Base-by-base conservation (phyloP, 345 rosid species). In the Dimocarpus longan region DNA sequence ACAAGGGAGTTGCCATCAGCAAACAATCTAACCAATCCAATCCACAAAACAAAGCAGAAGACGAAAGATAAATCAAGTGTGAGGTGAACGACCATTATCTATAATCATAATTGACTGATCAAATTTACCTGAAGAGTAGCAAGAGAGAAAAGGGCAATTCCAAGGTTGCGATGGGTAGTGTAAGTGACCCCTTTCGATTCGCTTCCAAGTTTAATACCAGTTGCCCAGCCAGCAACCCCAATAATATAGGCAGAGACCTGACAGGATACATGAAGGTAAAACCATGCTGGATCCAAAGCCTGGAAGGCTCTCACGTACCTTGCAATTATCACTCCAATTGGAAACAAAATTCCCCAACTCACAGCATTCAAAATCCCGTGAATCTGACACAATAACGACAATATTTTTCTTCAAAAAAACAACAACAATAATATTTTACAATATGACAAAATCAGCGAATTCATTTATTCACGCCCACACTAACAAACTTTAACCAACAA, bases 191-290 rank as follows among this genome's bases (percentile, higher is more conserved):
- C 94, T 5, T 75, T 19, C 3, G 97, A 93, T 81, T 95, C 89
- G 10, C 84, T 74, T 19, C 98, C 97, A n/a, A 95, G 94, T 80
- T 93, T 93, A 52, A 95, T 71, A n/a, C 98, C 97, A 15, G 93
- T 93, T 71, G 82, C 93, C 98, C 97, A 95, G 3, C 98, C 98
- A 37, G 98, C 90, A 70, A 91, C 95, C 8, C 98, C 98, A 18
- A 95, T 82, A 37, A 73, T 89, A 46, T 93, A 95, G 26, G 89
- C 98, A 22, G 93, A 90, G 63, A 85, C 46, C 76, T 95, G 98
- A 80, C 98, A 95, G 71, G 70, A 75, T 12, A 74, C 90, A 43
- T 95, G 98, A 43, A 91, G 86, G 79, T 95, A 93, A 76, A 95
- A 95, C 98, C 98, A 95, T 0, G 89, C 89, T 18, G 96, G 97